Conservation (phyloP, 495 filamentous ascomycete species). For the Trichoderma orchidacearum region DNA sequence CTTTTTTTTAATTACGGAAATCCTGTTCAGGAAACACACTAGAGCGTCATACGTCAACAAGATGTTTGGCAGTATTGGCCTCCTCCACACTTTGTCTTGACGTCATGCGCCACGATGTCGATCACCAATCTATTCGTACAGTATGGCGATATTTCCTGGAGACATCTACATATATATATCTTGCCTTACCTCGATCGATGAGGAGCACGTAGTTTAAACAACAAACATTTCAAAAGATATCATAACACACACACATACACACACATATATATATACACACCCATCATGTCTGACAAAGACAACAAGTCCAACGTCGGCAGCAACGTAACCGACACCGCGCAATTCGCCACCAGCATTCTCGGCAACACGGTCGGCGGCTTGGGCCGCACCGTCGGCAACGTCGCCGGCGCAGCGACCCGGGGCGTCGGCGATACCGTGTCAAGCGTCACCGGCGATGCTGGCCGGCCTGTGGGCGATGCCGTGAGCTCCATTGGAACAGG, state of each 20-base stretch:
- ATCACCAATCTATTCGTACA: not conserved
- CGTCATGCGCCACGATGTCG: constrained; percentile 1
- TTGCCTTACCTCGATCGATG: not conserved
- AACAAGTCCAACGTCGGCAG: constrained; percentile 35
- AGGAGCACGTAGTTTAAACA: too few relatives aligned
- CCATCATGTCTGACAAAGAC: constrained; percentile 18
- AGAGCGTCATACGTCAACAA: not conserved
- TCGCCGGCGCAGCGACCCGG: constrained; percentile 52
- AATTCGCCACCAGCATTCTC: constrained; percentile 43
- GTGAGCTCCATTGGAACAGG: constrained; percentile 46
- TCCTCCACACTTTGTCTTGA: not conserved
- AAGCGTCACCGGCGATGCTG: constrained; percentile 44
- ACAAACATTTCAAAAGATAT: not conserved
- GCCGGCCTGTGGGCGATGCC: constrained; percentile 52
- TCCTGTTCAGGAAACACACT: not conserved
- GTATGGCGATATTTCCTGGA: too few relatives aligned
- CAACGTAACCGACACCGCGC: constrained; percentile 49
- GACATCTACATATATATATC: not conserved
- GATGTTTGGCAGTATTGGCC: not conserved
- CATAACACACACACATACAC: not conserved
- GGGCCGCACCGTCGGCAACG: constrained; percentile 53
- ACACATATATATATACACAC: not conserved
- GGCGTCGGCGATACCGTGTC: constrained; percentile 25
- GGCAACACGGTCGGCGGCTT: constrained; percentile 39
- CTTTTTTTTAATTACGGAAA: not conserved